Conservation (phyloP, 768 basidiomycete species). For the Lentinula edodes region DNA sequence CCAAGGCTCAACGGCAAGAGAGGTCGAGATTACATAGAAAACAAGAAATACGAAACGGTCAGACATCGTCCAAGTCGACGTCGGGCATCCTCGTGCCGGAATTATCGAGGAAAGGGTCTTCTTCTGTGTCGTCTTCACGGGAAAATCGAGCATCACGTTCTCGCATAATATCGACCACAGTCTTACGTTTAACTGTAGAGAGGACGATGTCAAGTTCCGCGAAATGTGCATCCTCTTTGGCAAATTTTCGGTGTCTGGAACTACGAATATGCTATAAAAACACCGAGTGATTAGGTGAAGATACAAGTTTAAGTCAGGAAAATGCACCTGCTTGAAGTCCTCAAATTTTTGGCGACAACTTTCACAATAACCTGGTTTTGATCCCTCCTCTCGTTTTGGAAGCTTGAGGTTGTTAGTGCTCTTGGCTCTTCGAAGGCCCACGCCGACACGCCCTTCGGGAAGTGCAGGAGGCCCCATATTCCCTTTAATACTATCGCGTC, state of each 20-base stretch:
- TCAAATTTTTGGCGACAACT: conserved; percentile 90
- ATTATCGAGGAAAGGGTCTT: neutral
- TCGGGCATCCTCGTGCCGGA: neutral
- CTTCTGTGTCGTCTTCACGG: neutral
- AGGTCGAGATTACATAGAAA: neutral
- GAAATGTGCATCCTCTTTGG: conserved; percentile 73
- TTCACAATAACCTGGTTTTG: conserved; percentile 96
- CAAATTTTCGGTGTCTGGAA: conserved; percentile 79
- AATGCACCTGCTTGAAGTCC: conserved; percentile 74
- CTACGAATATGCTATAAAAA: conserved; percentile 60
- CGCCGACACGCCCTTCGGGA: conserved; percentile 38
- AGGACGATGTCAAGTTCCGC: conserved; percentile 72
- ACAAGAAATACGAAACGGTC: neutral
- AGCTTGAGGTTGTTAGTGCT: conserved; percentile 76
- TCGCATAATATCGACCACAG: conserved; percentile 24
- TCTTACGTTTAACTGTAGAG: conserved; percentile 46
- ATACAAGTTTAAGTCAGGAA: conserved; percentile 2
- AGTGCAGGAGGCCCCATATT: conserved; percentile 68
- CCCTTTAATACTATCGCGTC: conserved; percentile 19
- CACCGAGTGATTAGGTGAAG: neutral
- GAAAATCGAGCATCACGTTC: conserved; percentile 12
- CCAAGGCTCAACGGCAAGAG: neutral
- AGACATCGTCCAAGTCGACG: conserved; percentile 1
- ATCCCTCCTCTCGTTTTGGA: conserved; percentile 77
- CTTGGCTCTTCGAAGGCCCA: conserved; percentile 62